These are phyloP conservation scores for Paxillus rubicundulus DNA, from an alignment of 768 basidiomycete species.

Conservation along the genomic window DNA sequence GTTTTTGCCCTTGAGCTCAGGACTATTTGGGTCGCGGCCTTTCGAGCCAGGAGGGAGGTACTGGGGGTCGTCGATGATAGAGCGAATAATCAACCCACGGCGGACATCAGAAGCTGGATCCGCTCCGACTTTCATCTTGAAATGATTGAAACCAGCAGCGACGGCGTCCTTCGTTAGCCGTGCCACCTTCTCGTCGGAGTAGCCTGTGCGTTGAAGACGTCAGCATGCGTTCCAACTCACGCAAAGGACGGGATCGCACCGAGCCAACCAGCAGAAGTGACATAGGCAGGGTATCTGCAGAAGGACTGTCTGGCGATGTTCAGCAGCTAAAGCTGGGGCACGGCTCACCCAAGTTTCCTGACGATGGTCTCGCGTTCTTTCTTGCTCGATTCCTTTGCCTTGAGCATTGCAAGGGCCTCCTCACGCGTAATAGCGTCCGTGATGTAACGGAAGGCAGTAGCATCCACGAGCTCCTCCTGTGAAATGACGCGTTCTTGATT, in stretches of 20 bases:
- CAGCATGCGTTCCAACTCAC: constrained; percentile 1
- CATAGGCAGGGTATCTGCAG: constrained; percentile 85
- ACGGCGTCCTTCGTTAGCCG: constrained; percentile 86
- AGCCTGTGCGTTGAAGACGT: constrained; percentile 46
- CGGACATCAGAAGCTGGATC: constrained; percentile 79
- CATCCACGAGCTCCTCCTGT: constrained; percentile 75
- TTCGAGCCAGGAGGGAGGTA: constrained; percentile 62
- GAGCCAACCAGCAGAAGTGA: constrained; percentile 92
- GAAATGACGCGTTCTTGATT: neutral
- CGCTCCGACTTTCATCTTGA: constrained; percentile 98
- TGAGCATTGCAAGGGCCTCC: constrained; percentile 83
- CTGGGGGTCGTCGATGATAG: constrained; percentile 91
- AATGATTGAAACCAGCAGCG: constrained; percentile 90
- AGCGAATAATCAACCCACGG: constrained; percentile 85
- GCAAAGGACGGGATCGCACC: constrained; percentile 36
- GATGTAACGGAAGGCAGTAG: constrained; percentile 85
- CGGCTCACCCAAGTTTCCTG: constrained; percentile 56
- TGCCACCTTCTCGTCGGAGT: constrained; percentile 88
- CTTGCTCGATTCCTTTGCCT: constrained; percentile 73
- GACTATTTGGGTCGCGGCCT: constrained; percentile 58
- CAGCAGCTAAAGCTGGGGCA: neutral
- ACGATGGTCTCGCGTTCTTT: constrained; percentile 76
- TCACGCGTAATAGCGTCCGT: constrained; percentile 90
- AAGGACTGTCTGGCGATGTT: neutral
- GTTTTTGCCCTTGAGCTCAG: constrained; percentile 80